Evolutionary conservation across 2,329 filamentous ascomycete genomes (phyloP), one percentile per base, ranked within the genome.

Genomic region (Botrytis squamosa): DNA sequence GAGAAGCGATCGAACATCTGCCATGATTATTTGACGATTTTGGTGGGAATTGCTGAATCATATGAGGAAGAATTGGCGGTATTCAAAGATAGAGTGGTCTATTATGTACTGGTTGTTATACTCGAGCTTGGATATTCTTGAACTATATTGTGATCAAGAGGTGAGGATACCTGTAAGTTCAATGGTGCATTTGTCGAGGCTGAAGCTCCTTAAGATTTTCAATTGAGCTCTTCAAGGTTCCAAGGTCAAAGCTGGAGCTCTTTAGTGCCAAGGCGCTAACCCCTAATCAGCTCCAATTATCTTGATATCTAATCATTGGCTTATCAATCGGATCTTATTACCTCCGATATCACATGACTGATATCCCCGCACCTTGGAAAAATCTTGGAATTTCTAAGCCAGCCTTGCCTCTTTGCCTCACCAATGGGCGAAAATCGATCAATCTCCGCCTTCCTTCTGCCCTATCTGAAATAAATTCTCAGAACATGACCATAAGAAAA

Each of bases 1-100:
- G 74, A 97, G 87, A 67, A 97, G 88, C 52, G 92, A 89, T 78
- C 94, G 91, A 40, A 93, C 91, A 82, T 97, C 93, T 77, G 93
- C 87, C 92, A 96, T 95, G 42, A 25, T 60, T 59, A 22, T 38
- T 67, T 49, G 29, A 20, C 33, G 66, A 33, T 57, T 16, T 33
- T 20, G 16, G 3, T 33, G 6, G 7, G 5, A 36, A 29, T 57
- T 25, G 10, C 20, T 12, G 4, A 16, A 25, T 8, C 40, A 33
- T 44, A 1, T 33, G 12, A 29, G 18, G 62, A 46, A 20, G 18
- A 46, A 36, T 18, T n/a, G 55, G 36, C 22, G 33, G 22, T 63
- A 62, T 60, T 25, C 14, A n/a, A 22, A 9, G 8, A 20, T 14
- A 12, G 16, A 55, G 46, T 14, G 18, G 2, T 29, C 20, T 40